A percentile compares a stretch with the other conserved stretches of the same genome.
phyloP scores from a whole-genome alignment of 306 rosid species.

The Fragaria ananassa region DNA sequence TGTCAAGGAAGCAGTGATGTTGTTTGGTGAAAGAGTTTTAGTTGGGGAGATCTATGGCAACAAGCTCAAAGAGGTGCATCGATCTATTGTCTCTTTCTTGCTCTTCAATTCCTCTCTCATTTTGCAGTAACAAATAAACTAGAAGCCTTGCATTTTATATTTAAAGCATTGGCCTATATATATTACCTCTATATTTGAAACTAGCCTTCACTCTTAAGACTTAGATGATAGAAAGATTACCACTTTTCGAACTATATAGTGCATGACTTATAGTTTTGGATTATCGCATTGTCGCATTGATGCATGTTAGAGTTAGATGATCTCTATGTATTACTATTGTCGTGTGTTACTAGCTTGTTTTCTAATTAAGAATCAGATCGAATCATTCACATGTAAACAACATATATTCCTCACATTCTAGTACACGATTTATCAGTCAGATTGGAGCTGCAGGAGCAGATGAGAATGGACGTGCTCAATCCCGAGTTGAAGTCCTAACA shows the following conservation, averaged over 20 bases:
- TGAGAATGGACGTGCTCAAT: conserved; percentile 35
- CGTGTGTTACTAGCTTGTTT: no score
- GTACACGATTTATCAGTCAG: conserved; percentile 15
- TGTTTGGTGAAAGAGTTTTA: conserved; percentile 82
- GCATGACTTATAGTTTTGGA: no score
- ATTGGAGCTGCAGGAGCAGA: conserved; percentile 34
- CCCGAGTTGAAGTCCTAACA: conserved; percentile 40
- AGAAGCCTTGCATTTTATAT: not conserved
- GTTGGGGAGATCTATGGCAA: conserved; percentile 77
- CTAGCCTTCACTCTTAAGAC: no score
- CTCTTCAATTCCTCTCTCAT: not conserved
- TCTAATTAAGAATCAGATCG: no score
- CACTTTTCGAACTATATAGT: not conserved
- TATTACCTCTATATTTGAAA: no score
- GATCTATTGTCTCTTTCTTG: not conserved
- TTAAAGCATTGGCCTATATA: not conserved
- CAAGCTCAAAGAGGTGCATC: conserved; percentile 65
- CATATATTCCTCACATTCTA: not conserved
- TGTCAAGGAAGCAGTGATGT: conserved; percentile 76
- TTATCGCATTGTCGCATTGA: no score
- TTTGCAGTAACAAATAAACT: no score
- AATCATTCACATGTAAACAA: no score
- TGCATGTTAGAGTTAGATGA: no score
- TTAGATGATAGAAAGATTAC: not conserved
- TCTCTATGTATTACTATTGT: no score